phyloP scores from a whole-genome alignment of 73 alveolate species.

The Paramecium tetraurelia region DNA sequence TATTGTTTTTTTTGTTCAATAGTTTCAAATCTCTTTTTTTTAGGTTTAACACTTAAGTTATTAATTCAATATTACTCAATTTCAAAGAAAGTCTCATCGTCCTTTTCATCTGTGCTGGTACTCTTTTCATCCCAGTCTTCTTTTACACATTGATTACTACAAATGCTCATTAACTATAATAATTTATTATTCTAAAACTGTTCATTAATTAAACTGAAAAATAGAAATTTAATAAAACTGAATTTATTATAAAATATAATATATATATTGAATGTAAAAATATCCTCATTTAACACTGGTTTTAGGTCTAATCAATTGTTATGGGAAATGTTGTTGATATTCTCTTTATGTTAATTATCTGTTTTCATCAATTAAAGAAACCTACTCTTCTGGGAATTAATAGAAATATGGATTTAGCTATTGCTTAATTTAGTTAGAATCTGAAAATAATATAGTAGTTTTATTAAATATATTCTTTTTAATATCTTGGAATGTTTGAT shows the following conservation, averaged over 20 bases:
- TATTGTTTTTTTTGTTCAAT: slow-evolving; percentile 30
- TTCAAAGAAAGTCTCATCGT: neutral
- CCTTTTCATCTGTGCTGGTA: neutral
- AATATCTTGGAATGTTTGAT: neutral
- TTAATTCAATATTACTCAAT: neutral
- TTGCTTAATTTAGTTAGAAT: neutral
- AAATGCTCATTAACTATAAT: neutral
- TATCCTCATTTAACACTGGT: neutral
- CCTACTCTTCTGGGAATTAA: neutral
- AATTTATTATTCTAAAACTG: neutral
- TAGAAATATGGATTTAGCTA: neutral
- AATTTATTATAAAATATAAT: neutral
- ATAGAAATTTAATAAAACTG: neutral
- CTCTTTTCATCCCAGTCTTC: neutral
- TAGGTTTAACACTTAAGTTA: slow-evolving; percentile 54
- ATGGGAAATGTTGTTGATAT: neutral
- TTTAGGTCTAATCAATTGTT: neutral
- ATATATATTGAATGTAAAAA: neutral
- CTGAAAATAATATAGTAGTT: neutral
- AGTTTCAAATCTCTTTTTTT: slow-evolving; percentile 40
- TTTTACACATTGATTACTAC: neutral
- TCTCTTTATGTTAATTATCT: neutral
- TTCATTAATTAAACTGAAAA: neutral
- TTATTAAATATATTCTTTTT: neutral
- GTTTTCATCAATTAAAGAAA: neutral